phyloP scores from a whole-genome alignment of 2,329 filamentous ascomycete genomes.

The Fusarium torulosum region DNA sequence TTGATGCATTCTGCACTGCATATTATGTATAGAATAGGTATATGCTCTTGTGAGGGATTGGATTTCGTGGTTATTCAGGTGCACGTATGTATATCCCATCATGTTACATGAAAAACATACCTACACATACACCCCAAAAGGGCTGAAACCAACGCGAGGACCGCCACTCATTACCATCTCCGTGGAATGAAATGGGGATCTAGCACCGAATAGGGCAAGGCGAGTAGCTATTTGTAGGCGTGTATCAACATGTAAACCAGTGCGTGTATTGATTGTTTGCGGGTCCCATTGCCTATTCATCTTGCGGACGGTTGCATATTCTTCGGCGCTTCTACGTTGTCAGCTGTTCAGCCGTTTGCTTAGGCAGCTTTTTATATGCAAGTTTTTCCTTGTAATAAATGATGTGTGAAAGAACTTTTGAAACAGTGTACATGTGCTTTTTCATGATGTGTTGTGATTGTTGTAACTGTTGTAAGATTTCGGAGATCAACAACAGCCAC shows the following conservation, averaged over 20 bases:
- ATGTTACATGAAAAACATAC: conserved; percentile 7
- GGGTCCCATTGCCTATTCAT: conserved; percentile 20
- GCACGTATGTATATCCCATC: conserved; percentile 1
- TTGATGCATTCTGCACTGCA: background rate
- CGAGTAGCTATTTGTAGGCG: background rate
- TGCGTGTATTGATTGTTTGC: conserved; percentile 8
- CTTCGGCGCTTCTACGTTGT: conserved; percentile 6
- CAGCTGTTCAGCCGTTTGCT: background rate
- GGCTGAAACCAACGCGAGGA: conserved; percentile 35
- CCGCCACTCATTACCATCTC: conserved; percentile 39
- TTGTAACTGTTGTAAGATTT: conserved; percentile 10
- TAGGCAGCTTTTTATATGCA: background rate
- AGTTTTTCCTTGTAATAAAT: background rate
- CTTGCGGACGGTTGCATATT: conserved; percentile 14
- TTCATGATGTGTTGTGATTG: background rate
- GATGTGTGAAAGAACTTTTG: background rate
- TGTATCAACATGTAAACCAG: background rate
- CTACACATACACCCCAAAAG: conserved; percentile 14
- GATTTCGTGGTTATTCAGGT: conserved; percentile 1
- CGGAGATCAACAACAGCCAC: conserved; percentile 20
- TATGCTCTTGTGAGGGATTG: conserved; percentile 20
- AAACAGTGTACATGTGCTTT: background rate
- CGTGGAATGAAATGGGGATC: conserved; percentile 38
- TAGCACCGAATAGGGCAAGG: conserved; percentile 41
- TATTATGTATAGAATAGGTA: background rate